Evolutionary conservation across 2,329 filamentous ascomycete genomes (phyloP).

Genomic region (Neurospora crassa): DNA sequence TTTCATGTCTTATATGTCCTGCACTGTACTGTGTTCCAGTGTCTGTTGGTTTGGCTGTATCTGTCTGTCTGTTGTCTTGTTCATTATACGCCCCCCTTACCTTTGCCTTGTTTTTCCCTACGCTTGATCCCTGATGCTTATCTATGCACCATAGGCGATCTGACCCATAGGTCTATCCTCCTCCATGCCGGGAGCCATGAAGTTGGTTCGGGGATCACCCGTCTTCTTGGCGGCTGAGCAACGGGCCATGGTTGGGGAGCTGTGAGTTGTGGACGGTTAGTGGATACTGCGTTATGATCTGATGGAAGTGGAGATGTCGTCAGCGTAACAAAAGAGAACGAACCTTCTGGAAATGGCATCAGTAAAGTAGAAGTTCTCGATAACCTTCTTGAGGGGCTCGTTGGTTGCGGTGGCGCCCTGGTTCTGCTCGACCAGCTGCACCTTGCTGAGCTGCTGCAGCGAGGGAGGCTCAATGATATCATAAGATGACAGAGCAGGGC

Average conservation of each 20-base stretch:
- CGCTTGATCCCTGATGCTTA: background rate
- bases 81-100: background rate
- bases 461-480: slow-evolving; percentile 81
- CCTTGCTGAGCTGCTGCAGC: slow-evolving; percentile 70
- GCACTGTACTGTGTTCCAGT: background rate
- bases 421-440: slow-evolving; percentile 93
- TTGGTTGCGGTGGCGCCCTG: slow-evolving; percentile 70
- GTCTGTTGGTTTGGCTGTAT: background rate
- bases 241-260: slow-evolving; percentile 96
- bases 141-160: slow-evolving; percentile 46
- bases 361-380: slow-evolving; percentile 98
- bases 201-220: slow-evolving; percentile 67
- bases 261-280: slow-evolving; percentile 25
- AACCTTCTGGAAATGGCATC: slow-evolving; percentile 94
- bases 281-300: slow-evolving; percentile 3
- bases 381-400: slow-evolving; percentile 69
- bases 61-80: background rate
- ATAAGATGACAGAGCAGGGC: slow-evolving; percentile 79
- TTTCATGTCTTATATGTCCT: background rate
- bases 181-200: slow-evolving; percentile 64
- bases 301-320: background rate
- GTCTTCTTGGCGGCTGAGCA: slow-evolving; percentile 88
- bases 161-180: slow-evolving; percentile 53
- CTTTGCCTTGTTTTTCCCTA: background rate
- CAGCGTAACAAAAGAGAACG: slow-evolving; percentile 24